phyloP scores from a whole-genome alignment of 805 yeast genomes.

The Phaffomyces opuntiae region DNA sequence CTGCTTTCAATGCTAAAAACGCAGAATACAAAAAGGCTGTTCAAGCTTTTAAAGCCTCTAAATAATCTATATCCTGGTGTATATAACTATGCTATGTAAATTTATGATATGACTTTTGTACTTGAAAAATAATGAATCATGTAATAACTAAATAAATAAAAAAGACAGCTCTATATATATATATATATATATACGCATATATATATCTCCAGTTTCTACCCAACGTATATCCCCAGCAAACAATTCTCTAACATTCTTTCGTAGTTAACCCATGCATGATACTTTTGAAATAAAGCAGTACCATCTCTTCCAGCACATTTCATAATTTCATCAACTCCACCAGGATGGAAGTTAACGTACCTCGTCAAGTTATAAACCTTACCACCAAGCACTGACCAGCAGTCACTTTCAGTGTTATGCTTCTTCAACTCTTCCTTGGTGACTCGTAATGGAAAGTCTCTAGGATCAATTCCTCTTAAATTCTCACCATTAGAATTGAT shows the following conservation, averaged over 20 bases:
- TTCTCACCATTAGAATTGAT: slow-evolving; percentile 41
- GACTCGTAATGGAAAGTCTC: slow-evolving; percentile 51
- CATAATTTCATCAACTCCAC: slow-evolving; percentile 76
- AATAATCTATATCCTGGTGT: not conserved
- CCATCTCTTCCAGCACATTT: slow-evolving; percentile 82
- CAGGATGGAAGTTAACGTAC: slow-evolving; percentile 85
- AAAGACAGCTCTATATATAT: too few species aligned
- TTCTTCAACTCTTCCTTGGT: slow-evolving; percentile 48
- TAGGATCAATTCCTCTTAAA: slow-evolving; percentile 45
- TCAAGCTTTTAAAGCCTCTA: not conserved
- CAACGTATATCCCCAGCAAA: slow-evolving; percentile 48
- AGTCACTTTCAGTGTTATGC: slow-evolving; percentile 60
- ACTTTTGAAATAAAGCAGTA: slow-evolving; percentile 64
- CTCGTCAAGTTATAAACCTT: slow-evolving; percentile 84
- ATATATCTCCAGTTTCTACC: not conserved
- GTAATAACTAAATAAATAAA: too few species aligned
- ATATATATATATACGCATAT: not conserved
- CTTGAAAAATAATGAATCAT: too few species aligned
- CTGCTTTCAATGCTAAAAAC: slow-evolving; percentile 30
- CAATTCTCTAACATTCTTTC: slow-evolving; percentile 78
- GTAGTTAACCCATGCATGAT: slow-evolving; percentile 75
- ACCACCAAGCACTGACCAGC: slow-evolving; percentile 79
- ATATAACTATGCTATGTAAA: not conserved
- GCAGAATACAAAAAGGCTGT: not conserved
- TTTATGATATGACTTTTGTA: not conserved